phyloP scores from a whole-genome alignment of 495 filamentous ascomycete genomes.

The Aspergillus olivimuriae region DNA sequence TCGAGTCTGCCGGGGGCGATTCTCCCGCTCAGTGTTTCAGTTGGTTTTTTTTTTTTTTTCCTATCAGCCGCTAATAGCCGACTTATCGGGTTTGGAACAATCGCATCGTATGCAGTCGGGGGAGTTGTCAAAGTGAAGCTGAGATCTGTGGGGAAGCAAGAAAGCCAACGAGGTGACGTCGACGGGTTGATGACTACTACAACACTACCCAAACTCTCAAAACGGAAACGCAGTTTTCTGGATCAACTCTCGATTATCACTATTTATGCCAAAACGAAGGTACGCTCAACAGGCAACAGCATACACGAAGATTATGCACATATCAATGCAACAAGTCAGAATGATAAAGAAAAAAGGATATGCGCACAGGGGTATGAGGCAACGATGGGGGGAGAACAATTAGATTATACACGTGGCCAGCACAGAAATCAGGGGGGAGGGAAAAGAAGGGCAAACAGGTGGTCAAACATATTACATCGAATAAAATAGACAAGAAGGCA shows the following conservation, averaged over 20 bases:
- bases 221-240: too few relatives aligned
- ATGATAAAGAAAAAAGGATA: slow-evolving; percentile 15
- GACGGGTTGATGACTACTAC: too few relatives aligned
- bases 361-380: slow-evolving; percentile 24
- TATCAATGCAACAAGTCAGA: slow-evolving; percentile 15
- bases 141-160: too few relatives aligned
- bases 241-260: slow-evolving; percentile 16
- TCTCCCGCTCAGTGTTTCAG: too few relatives aligned
- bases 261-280: slow-evolving; percentile 15
- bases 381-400: slow-evolving; percentile 25
- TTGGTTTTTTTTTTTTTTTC: too few relatives aligned
- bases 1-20: too few relatives aligned
- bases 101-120: too few relatives aligned
- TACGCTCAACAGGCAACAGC: slow-evolving; percentile 12
- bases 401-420: slow-evolving; percentile 29
- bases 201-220: too few relatives aligned
- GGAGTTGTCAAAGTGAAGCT: too few relatives aligned
- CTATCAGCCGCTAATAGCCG: too few relatives aligned
- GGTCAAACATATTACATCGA: slow-evolving; percentile 16
- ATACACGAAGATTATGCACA: slow-evolving; percentile 16
- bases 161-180: too few relatives aligned
- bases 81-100: too few relatives aligned
- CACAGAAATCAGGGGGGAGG: slow-evolving; percentile 10
- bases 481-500: slow-evolving; percentile 17
- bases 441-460: slow-evolving; percentile 8